phyloP scores from a whole-genome alignment of 768 basidiomycete genomes.

The Auriscalpium orientale region DNA sequence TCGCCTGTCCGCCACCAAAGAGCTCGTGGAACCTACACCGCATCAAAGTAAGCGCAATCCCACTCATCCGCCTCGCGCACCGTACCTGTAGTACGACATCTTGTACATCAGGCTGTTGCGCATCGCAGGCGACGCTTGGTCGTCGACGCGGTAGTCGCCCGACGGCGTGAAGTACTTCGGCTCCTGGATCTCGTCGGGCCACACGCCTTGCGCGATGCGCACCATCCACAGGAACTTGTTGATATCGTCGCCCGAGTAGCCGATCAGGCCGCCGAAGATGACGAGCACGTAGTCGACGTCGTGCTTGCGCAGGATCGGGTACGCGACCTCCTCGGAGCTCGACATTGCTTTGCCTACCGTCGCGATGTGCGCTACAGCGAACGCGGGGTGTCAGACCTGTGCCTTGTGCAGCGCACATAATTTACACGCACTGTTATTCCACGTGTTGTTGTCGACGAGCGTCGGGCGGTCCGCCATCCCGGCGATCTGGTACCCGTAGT shows the following conservation, averaged over 20 bases:
- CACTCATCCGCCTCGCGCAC: background rate
- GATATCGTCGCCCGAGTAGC: constrained; percentile 97
- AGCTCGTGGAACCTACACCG: constrained; percentile 70
- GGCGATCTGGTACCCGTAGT: constrained; percentile 98
- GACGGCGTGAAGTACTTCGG: constrained; percentile 85
- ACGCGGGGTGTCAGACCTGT: background rate
- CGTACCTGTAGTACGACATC: constrained; percentile 91
- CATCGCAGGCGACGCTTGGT: constrained; percentile 79
- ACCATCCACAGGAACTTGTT: constrained; percentile 99
- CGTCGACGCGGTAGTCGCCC: constrained; percentile 93
- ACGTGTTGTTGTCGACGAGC: constrained; percentile 97
- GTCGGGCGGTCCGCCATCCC: constrained; percentile 98
- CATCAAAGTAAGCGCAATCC: background rate
- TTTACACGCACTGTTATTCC: constrained; percentile 87
- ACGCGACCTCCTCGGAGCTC: constrained; percentile 87
- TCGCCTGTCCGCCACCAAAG: constrained; percentile 65
- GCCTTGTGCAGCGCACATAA: background rate
- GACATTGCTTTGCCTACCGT: constrained; percentile 99
- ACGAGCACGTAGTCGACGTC: constrained; percentile 96
- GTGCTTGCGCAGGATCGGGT: constrained; percentile 94
- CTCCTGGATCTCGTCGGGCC: constrained; percentile 98
- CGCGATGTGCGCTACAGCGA: constrained; percentile 77
- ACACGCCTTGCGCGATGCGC: constrained; percentile 87
- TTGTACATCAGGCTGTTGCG: constrained; percentile 98
- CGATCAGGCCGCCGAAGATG: constrained; percentile 94